Evolutionary conservation across 169 alveolate genomes (phyloP).

Genomic region (Plasmodium vivax): DNA sequence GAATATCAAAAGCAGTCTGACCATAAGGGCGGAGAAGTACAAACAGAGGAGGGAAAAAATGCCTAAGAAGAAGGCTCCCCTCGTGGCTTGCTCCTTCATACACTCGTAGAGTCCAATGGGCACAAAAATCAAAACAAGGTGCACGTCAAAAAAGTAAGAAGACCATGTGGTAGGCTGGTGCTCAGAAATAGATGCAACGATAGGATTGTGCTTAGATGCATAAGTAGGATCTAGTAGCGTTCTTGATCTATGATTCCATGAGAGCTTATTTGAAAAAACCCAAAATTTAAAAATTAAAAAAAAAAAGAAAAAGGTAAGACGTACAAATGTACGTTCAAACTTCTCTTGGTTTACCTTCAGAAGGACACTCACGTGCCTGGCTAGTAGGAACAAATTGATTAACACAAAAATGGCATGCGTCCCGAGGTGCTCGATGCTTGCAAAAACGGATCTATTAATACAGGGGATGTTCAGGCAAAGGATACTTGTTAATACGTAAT

Average conservation of each 20-base stretch:
- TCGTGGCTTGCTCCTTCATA: slow-evolving; percentile 22
- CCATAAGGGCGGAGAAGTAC: slow-evolving; percentile 94
- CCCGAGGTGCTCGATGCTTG: slow-evolving; percentile 96
- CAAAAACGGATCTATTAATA: slow-evolving; percentile 92
- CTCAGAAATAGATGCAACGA: slow-evolving; percentile 98
- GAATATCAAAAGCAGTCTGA: slow-evolving; percentile 94
- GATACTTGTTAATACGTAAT: slow-evolving; percentile 93
- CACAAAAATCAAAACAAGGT: slow-evolving; percentile 69
- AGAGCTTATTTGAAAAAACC: slow-evolving; percentile 40
- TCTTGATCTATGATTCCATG: slow-evolving; percentile 92
- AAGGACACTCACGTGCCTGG: background rate
- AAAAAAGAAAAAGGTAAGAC: slow-evolving; percentile 33
- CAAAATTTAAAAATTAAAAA: slow-evolving; percentile 24
- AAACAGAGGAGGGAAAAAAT: slow-evolving; percentile 47
- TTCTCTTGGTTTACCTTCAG: slow-evolving; percentile 2
- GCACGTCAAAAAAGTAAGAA: slow-evolving; percentile 79
- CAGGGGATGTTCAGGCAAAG: slow-evolving; percentile 96
- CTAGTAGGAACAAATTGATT: slow-evolving; percentile 76
- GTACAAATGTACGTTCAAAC: background rate
- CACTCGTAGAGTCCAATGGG: slow-evolving; percentile 79
- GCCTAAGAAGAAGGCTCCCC: slow-evolving; percentile 71
- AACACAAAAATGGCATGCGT: slow-evolving; percentile 95
- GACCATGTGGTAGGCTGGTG: slow-evolving; percentile 99
- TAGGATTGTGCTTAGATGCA: slow-evolving; percentile 95
- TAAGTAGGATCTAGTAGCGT: slow-evolving; percentile 98